A percentile compares a stretch with the other conserved stretches of the same genome.
Conservation (phyloP, 768 basidiomycete species). For the Albatrellus ellisii region DNA sequence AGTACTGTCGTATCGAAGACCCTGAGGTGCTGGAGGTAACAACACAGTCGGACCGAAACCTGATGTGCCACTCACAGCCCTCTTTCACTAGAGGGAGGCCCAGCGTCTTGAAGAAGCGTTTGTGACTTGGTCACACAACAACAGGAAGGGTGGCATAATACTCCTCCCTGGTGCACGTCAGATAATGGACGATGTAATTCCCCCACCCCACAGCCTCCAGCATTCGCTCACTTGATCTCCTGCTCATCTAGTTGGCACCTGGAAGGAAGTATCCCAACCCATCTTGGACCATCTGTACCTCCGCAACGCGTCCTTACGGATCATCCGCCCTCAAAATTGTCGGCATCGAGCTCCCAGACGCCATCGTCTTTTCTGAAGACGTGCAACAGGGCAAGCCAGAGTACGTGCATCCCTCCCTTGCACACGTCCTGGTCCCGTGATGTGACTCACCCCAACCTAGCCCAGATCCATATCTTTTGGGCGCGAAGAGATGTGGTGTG, state of each 20-base stretch:
- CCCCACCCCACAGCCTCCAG: not conserved
- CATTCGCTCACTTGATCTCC: conserved; percentile 6
- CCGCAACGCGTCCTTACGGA: conserved; percentile 71
- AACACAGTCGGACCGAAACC: not conserved
- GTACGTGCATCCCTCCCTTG: conserved; percentile 21
- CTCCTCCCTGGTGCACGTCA: conserved; percentile 57
- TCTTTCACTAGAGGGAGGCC: conserved; percentile 41
- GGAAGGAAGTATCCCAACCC: conserved; percentile 34
- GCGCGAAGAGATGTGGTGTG: conserved; percentile 59
- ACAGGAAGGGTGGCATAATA: conserved; percentile 50
- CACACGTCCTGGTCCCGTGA: not conserved
- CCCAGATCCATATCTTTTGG: conserved; percentile 86
- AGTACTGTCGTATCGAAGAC: conserved; percentile 56
- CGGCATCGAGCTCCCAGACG: conserved; percentile 54
- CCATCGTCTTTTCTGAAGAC: conserved; percentile 75
- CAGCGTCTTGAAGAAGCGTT: conserved; percentile 73
- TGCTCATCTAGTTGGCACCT: conserved; percentile 16
- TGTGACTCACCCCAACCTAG: conserved; percentile 18
- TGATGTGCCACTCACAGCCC: conserved; percentile 17
- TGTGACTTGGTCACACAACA: conserved; percentile 39
- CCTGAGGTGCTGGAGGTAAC: conserved; percentile 55
- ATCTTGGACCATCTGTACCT: conserved; percentile 81
- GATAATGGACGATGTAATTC: conserved; percentile 41
- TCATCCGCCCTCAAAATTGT: conserved; percentile 52
- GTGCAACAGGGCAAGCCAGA: conserved; percentile 73